Evolutionary conservation across 257 asterid genomes (phyloP), one percentile per base, ranked within the genome.

Genomic region (Capsicum chinense): DNA sequence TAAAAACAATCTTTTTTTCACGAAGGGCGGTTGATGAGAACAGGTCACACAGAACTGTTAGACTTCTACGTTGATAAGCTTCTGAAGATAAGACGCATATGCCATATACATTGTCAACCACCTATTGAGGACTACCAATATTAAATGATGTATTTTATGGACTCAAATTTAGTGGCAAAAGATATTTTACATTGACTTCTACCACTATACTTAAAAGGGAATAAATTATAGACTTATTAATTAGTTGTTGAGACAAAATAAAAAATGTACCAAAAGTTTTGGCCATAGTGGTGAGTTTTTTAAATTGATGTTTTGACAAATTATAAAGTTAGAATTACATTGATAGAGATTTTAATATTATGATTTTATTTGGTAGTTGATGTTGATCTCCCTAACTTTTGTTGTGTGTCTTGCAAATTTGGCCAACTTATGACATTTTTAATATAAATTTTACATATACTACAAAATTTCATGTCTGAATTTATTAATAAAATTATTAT

Each of bases 111-210:
- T 86, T 83, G 88, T 87, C 87, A 83, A 83, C 87, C 84, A 76
- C 83, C 57, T 83, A 3, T 4, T 58, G 54, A 81, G 85, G 42
- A 83, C 58, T 60, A 84, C 48, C 48, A 82, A 64, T 33, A 59
- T 84, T 57, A 48, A 68, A 85, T 90, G 83, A 88, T 89, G 90
- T 87, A 83, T 88, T 86, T 82, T 86, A 62, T 83, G 89, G 85
- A 87, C 57, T 82, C 70, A 19, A 69, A 74, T 86, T 83, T 85
- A 84, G 86, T 89, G 90, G 88, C 80, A 88, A 84, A 83, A 86
- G 89, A 85, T 89, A 88, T 85, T 74, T 88, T 88, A 86, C 80
- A 86, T 90, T 85, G 92, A 91, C 91, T 89, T 56, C 87, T 88
- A 64, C 89, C 90, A 91, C 92, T 86, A 63, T 50, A 19, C 6